Base-by-base conservation (phyloP, 192 early-diverging fungal genomes). In the Rhizophagus sp. region DNA sequence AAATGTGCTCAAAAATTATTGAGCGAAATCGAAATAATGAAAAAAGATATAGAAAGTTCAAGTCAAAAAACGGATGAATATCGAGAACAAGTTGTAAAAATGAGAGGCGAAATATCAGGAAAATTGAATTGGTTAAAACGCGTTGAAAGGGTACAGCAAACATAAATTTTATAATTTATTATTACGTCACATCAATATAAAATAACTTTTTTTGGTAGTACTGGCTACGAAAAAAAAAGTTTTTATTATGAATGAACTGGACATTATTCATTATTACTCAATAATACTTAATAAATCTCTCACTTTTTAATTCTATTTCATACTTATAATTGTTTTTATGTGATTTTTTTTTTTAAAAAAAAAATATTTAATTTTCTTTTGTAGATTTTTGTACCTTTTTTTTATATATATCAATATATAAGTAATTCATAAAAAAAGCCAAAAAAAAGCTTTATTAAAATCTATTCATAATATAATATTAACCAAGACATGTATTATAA, bases 101-200 rank as follows among this genome's bases (percentile, higher is more conserved):
- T 79, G 63, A 79, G 57, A 79, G 68, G 36, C 17, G 78, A 79
- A 79, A 79, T 70, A 70, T 6, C 47, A n/a, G 78, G 78, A 22
- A 79, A 79, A 70, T 71, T 79, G 30, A 79, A 79, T 70, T 79
- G 78, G 78, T 70, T 79, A 12, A 70, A 47, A 69, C 65, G 68
- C 5, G 39, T 79, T 39, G 76, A 66, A 39, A 67, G 57, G 24
- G 76, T 34, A 39, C 50, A 75, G 39, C 41, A 30, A 27, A 22
- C 69, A 1, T 57, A 19, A 57, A 57, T 57, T 19, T 39, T 25
- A 47, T 12, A 47, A 47, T 47, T 47, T 47, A 47, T 2, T 47
- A 41, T 41, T 41, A 41, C 39, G 0, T 41, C 5, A 47, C 44
- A 47, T 47, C 2, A 47, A 12, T 47, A 47, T 47, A 47, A 10